phyloP scores from a whole-genome alignment of 129 eudicot genomes.

The Ambrosia trifida region DNA sequence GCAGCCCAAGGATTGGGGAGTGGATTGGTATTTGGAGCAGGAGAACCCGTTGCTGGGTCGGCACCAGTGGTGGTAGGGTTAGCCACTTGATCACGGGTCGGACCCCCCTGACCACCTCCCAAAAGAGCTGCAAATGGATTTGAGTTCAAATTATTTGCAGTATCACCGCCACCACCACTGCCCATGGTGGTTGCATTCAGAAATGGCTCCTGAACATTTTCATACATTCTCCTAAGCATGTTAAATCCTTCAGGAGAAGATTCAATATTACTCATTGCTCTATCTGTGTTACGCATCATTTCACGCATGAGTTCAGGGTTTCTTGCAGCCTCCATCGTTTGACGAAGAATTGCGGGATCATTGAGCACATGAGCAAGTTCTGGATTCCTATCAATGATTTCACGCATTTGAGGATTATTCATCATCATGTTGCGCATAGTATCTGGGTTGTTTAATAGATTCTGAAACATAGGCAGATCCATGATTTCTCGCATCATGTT shows the following conservation, averaged over 20 bases:
- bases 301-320: conserved; percentile 90
- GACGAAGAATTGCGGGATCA: conserved; percentile 82
- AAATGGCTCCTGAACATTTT: conserved; percentile 84
- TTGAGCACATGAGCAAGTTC: conserved; percentile 89
- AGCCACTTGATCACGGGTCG: conserved; percentile 44
- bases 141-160: conserved; percentile 51
- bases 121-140: conserved; percentile 87
- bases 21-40: conserved; percentile 72
- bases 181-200: conserved; percentile 73
- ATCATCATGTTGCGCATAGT: conserved; percentile 73
- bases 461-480: conserved; percentile 66
- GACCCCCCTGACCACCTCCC: conserved; percentile 56
- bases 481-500: conserved; percentile 76
- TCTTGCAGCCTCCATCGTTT: conserved; percentile 82
- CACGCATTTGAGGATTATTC: conserved; percentile 94
- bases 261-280: conserved; percentile 95
- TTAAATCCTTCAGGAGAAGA: conserved; percentile 96
- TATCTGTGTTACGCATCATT: conserved; percentile 91
- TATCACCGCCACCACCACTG: conserved; percentile 47
- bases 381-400: conserved; percentile 85
- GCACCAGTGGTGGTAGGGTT: conserved; percentile 58
- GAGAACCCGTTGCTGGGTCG: conserved; percentile 46
- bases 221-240: conserved; percentile 93
- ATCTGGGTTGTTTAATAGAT: conserved; percentile 76
- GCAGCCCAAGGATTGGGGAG: conserved; percentile 76